A percentile compares a stretch with the other conserved stretches of the same genome.
phyloP scores from a whole-genome alignment of 257 asterid genomes.

The Salvia rosmarinus region DNA sequence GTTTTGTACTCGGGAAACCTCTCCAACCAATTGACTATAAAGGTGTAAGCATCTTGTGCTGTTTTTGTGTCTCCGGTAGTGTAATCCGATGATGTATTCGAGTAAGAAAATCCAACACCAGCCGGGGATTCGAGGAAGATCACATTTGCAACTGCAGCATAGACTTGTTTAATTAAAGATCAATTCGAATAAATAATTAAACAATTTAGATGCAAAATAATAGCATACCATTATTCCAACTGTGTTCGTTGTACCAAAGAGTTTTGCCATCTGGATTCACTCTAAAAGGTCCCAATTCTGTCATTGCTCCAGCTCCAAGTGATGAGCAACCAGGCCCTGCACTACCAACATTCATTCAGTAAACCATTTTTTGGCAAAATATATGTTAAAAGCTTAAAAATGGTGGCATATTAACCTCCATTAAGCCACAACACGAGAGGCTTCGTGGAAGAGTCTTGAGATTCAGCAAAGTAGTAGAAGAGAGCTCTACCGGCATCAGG shows the following conservation, averaged over 20 bases:
- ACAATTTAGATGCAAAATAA: not conserved
- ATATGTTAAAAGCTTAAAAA: not conserved
- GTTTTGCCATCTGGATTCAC: constrained; percentile 55
- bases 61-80: constrained; percentile 46
- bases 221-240: constrained; percentile 57
- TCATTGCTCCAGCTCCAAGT: constrained; percentile 59
- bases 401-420: constrained; percentile 36
- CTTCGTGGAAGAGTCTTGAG: constrained; percentile 37
- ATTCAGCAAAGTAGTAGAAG: constrained; percentile 46
- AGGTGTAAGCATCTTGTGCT: constrained; percentile 49
- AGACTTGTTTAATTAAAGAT: not conserved
- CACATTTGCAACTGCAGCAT: constrained; percentile 51
- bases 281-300: constrained; percentile 61
- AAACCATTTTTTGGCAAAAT: not conserved
- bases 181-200: constrained; percentile 37
- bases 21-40: constrained; percentile 62
- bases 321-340: constrained; percentile 77
- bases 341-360: not conserved
- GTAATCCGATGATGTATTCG: constrained; percentile 55
- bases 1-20: constrained; percentile 65
- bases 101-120: constrained; percentile 71
- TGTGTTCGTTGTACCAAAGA: constrained; percentile 44
- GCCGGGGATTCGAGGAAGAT: constrained; percentile 68
- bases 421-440: constrained; percentile 53
- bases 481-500: constrained; percentile 42